phyloP scores from a whole-genome alignment of 2,329 filamentous ascomycete genomes.

The Huntiella moniliformis region DNA sequence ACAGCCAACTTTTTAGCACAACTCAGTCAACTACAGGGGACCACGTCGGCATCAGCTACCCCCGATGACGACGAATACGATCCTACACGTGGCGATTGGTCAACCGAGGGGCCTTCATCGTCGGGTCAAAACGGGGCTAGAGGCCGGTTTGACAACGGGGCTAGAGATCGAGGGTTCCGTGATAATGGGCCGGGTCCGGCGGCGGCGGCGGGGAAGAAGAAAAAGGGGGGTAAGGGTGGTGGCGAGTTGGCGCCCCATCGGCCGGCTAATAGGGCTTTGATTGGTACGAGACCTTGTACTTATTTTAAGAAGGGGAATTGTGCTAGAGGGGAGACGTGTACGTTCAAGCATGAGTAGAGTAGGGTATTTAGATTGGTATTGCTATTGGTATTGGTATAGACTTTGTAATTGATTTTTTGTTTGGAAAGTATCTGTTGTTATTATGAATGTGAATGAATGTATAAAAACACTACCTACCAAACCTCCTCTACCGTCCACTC shows the following conservation, averaged over 20 bases:
- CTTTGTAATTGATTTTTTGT: too few species aligned
- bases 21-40: conserved; percentile 12
- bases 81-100: conserved; percentile 13
- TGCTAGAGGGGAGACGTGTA: conserved; percentile 54
- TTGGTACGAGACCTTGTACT: conserved; percentile 48
- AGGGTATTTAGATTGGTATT: too few species aligned
- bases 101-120: conserved; percentile 4
- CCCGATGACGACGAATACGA: conserved; percentile 12
- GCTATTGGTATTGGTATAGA: too few species aligned
- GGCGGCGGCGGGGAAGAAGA: conserved; percentile 17
- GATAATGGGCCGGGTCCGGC: conserved; percentile 14
- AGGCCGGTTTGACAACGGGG: conserved; percentile 6
- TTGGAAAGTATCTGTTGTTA: too few species aligned
- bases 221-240: conserved; percentile 21
- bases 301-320: conserved; percentile 56
- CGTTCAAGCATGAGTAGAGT: conserved; percentile 44
- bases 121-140: background rate
- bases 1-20: conserved; percentile 5
- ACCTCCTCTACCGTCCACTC: too few species aligned
- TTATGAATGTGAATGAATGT: too few species aligned
- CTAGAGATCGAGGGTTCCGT: conserved; percentile 15
- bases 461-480: too few species aligned
- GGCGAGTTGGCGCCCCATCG: conserved; percentile 24
- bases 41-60: background rate
- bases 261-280: conserved; percentile 34